A percentile compares a stretch with the other conserved stretches of the same genome.
These are phyloP conservation scores for Malbranchea zuffiana DNA, from an alignment of 2,329 filamentous ascomycete genomes.

Conservation along the genomic window DNA sequence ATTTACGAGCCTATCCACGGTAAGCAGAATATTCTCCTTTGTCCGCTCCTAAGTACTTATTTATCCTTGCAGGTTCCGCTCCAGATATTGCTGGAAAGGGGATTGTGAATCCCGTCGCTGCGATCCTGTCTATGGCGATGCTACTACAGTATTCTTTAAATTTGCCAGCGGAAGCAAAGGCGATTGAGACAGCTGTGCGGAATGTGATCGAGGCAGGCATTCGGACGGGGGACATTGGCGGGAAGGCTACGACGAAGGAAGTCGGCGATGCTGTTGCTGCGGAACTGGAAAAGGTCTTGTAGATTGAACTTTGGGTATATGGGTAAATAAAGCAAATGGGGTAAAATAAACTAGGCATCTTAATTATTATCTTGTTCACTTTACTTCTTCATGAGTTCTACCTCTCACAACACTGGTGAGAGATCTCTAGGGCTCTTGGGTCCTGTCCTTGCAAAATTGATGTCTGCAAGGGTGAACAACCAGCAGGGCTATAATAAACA, in stretches of 20 bases:
- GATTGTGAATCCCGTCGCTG: constrained; percentile 84
- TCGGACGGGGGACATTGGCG: constrained; percentile 76
- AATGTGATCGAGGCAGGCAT: constrained; percentile 68
- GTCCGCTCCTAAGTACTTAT: background rate
- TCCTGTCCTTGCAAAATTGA: too few relatives aligned
- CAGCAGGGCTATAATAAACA: too few relatives aligned
- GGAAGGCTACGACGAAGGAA: constrained; percentile 59
- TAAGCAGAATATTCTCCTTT: constrained; percentile 30
- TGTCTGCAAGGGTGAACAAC: too few relatives aligned
- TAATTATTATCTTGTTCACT: background rate
- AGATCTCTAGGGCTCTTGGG: too few relatives aligned
- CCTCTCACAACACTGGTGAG: too few relatives aligned
- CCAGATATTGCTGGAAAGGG: constrained; percentile 88
- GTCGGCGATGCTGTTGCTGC: constrained; percentile 73
- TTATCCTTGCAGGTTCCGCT: constrained; percentile 52
- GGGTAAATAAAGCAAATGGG: background rate
- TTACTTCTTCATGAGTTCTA: background rate
- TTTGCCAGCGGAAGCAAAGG: constrained; percentile 62
- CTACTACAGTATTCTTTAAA: constrained; percentile 88
- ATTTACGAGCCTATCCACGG: constrained; percentile 98
- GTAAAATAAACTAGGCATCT: background rate
- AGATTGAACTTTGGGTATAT: background rate
- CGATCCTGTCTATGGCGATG: constrained; percentile 87
- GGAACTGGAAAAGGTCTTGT: constrained; percentile 59
- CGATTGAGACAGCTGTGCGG: constrained; percentile 71